A percentile compares a stretch with the other conserved stretches of the same genome.
Evolutionary conservation across 1,139 yeast genomes (phyloP).

Genomic region (Pichia sp.): DNA sequence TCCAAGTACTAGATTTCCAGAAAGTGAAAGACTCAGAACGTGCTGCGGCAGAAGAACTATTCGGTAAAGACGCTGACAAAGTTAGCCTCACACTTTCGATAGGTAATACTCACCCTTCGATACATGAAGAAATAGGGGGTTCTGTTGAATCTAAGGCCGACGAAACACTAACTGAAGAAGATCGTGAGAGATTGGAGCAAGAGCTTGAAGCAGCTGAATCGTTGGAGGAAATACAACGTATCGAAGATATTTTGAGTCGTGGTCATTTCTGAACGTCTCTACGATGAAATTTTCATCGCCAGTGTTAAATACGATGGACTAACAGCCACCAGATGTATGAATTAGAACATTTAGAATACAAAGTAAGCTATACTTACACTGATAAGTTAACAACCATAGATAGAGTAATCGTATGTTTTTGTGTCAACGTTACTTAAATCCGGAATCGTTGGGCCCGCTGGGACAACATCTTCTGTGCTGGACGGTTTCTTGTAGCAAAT

Average conservation of each 20-base stretch:
- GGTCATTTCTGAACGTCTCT: slow-evolving; percentile 16
- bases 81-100: slow-evolving; percentile 8
- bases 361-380: no score
- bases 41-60: slow-evolving; percentile 33
- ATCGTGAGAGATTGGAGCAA: slow-evolving; percentile 42
- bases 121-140: neutral
- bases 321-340: no score
- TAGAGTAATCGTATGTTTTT: slow-evolving; percentile 4
- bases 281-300: no score
- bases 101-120: slow-evolving; percentile 16
- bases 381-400: no score
- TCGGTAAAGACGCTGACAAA: slow-evolving; percentile 33
- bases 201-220: slow-evolving; percentile 57
- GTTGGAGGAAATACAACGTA: slow-evolving; percentile 64
- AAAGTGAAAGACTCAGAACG: slow-evolving; percentile 55
- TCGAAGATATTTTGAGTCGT: slow-evolving; percentile 46
- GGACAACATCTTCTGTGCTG: slow-evolving; percentile 14
- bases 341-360: no score
- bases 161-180: slow-evolving; percentile 45
- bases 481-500: slow-evolving; percentile 19
- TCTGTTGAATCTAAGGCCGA: neutral
- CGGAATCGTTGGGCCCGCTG: slow-evolving; percentile 12
- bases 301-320: no score
- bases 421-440: slow-evolving; percentile 14
- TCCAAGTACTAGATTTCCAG: slow-evolving; percentile 60